These are phyloP conservation scores for Telfairia occidentalis DNA, from an alignment of 331 rosid species.

Conservation along the genomic window DNA sequence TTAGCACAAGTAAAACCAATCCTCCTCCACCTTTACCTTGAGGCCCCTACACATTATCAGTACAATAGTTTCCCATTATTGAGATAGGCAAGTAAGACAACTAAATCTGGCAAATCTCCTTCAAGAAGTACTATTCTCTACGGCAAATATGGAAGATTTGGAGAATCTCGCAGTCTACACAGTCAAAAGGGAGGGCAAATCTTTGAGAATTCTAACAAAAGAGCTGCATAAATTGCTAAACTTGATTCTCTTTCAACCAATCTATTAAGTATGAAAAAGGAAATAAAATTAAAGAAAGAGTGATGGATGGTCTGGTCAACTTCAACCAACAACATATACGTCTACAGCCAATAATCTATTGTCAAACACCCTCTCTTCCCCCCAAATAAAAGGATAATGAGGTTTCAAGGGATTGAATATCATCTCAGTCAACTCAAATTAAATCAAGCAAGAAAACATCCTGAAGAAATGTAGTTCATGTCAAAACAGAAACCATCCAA, in stretches of 20 bases:
- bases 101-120: neutral
- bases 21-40: neutral
- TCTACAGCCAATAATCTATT: neutral
- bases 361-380: neutral
- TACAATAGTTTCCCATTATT: neutral
- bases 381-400: neutral
- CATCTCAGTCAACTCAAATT: neutral
- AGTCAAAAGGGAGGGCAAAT: neutral
- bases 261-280: neutral
- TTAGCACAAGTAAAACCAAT: neutral
- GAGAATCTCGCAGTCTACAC: neutral
- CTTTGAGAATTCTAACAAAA: neutral
- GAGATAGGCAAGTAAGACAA: neutral
- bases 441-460: neutral
- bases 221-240: neutral
- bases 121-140: neutral
- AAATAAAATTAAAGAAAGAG: neutral
- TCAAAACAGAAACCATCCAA: neutral
- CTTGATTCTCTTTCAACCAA: neutral
- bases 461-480: neutral
- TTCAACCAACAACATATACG: neutral
- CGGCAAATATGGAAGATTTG: neutral
- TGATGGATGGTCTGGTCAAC: neutral
- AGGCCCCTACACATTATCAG: neutral
- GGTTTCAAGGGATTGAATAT: neutral